Conservation (phyloP, 164 flowering plant species). For the Berberis vulgaris region DNA sequence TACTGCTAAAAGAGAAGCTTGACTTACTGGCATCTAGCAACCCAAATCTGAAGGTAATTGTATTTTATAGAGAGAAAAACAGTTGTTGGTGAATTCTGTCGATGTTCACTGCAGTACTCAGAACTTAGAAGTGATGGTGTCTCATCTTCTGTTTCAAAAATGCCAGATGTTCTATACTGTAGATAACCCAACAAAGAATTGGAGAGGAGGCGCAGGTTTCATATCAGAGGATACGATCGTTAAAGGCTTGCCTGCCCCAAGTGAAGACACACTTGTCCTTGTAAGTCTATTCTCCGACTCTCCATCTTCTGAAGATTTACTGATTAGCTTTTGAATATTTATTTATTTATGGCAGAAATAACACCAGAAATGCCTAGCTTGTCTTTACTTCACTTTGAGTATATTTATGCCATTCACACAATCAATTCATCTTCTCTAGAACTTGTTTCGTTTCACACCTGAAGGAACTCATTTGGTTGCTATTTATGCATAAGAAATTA, state of each 20-base stretch:
- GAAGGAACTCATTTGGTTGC: no score
- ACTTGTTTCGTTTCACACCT: no score
- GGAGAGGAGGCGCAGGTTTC: conserved; percentile 87
- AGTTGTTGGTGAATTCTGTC: not conserved
- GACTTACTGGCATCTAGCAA: conserved; percentile 72
- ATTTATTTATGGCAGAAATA: no score
- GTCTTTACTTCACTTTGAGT: no score
- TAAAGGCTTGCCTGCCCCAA: conserved; percentile 88
- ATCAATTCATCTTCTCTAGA: no score
- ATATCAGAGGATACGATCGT: conserved; percentile 70
- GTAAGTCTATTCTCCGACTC: conserved; percentile 25
- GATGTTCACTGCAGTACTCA: not conserved
- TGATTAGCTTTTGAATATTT: not conserved
- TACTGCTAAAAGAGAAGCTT: conserved; percentile 87
- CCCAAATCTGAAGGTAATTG: conserved; percentile 84
- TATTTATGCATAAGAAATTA: no score
- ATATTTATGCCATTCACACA: no score
- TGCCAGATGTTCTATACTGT: conserved; percentile 84
- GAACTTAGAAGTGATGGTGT: no score
- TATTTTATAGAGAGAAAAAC: not conserved
- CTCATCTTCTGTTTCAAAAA: conserved; percentile 3
- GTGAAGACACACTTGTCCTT: conserved; percentile 74
- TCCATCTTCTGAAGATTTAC: not conserved
- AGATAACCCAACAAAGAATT: conserved; percentile 75
- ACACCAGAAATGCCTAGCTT: no score